Evolutionary conservation across 805 yeast species (phyloP).

Genomic region (Candida incommunis): DNA sequence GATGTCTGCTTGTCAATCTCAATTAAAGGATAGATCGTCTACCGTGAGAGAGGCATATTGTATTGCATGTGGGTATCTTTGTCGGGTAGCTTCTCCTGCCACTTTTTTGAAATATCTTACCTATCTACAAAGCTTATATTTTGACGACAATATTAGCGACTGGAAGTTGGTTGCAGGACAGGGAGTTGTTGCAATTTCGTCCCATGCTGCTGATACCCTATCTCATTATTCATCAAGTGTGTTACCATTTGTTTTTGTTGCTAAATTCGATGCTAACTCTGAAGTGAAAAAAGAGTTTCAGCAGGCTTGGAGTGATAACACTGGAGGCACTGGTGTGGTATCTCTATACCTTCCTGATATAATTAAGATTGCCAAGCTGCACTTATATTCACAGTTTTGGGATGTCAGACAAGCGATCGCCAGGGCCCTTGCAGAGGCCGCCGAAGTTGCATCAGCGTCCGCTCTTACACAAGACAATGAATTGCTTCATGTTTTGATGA

Average conservation of each 20-base stretch:
- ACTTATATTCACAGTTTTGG: slow-evolving; percentile 47
- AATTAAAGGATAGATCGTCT: slow-evolving; percentile 55
- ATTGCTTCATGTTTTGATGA: slow-evolving; percentile 40
- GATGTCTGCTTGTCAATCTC: slow-evolving; percentile 40
- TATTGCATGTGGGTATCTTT: slow-evolving; percentile 62
- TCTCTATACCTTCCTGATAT: slow-evolving; percentile 62
- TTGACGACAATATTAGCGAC: slow-evolving; percentile 37
- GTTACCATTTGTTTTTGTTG: slow-evolving; percentile 69
- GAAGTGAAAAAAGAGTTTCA: slow-evolving; percentile 36
- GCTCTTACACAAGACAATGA: slow-evolving; percentile 15
- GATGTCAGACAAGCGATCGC: slow-evolving; percentile 59
- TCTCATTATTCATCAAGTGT: slow-evolving; percentile 45
- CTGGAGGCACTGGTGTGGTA: slow-evolving; percentile 60
- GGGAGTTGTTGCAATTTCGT: slow-evolving; percentile 52
- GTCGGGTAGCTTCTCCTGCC: slow-evolving; percentile 44
- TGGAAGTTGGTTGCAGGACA: slow-evolving; percentile 40
- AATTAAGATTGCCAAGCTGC: slow-evolving; percentile 30
- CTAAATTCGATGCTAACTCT: slow-evolving; percentile 46
- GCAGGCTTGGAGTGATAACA: slow-evolving; percentile 64
- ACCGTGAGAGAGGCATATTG: slow-evolving; percentile 68
- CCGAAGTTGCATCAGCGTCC: slow-evolving; percentile 16
- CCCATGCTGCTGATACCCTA: slow-evolving; percentile 56
- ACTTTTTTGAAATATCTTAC: slow-evolving; percentile 40
- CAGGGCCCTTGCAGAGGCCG: slow-evolving; percentile 37
- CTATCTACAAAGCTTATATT: slow-evolving; percentile 39